Conservation (phyloP, 2,329 filamentous ascomycete genomes). For the Ceratocystis diversiconidia region DNA sequence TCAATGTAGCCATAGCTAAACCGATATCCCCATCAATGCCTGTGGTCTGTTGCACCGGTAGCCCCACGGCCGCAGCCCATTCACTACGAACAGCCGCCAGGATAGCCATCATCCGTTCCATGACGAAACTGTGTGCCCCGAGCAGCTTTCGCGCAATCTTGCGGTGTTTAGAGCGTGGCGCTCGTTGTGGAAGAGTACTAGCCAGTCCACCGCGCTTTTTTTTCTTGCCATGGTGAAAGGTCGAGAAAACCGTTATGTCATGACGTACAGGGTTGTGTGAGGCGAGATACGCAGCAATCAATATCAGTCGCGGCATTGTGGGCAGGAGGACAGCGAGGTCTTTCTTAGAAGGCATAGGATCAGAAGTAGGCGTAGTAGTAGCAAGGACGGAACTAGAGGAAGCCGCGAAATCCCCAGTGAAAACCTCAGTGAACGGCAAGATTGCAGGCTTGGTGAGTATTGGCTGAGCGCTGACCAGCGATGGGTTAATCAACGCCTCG, state of each 20-base stretch:
- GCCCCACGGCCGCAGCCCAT: conserved; percentile 31
- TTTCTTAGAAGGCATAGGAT: not conserved
- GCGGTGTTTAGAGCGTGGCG: conserved; percentile 39
- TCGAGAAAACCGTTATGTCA: conserved; percentile 63
- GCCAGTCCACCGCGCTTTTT: conserved; percentile 37
- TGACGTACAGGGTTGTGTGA: conserved; percentile 66
- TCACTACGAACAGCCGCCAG: conserved; percentile 51
- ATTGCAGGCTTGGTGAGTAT: not conserved
- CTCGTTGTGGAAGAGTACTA: conserved; percentile 23
- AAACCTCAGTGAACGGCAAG: conserved; percentile 18
- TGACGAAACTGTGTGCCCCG: conserved; percentile 59
- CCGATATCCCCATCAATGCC: conserved; percentile 42
- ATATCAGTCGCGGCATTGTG: conserved; percentile 56
- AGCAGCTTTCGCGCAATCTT: conserved; percentile 66
- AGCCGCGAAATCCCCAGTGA: conserved; percentile 12
- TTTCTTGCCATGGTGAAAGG: conserved; percentile 42
- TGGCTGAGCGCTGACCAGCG: conserved; percentile 33
- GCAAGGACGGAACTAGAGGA: not conserved
- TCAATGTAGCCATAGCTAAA: conserved; percentile 56
- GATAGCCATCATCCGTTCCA: conserved; percentile 68
- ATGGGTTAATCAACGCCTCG: conserved; percentile 53
- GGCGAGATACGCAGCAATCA: conserved; percentile 66
- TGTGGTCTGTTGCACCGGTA: conserved; percentile 23
- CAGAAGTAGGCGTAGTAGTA: conserved; percentile 4
- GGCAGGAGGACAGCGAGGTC: conserved; percentile 48